Evolutionary conservation across 2,329 filamentous ascomycete genomes (phyloP).

Genomic region (Alternaria panax): DNA sequence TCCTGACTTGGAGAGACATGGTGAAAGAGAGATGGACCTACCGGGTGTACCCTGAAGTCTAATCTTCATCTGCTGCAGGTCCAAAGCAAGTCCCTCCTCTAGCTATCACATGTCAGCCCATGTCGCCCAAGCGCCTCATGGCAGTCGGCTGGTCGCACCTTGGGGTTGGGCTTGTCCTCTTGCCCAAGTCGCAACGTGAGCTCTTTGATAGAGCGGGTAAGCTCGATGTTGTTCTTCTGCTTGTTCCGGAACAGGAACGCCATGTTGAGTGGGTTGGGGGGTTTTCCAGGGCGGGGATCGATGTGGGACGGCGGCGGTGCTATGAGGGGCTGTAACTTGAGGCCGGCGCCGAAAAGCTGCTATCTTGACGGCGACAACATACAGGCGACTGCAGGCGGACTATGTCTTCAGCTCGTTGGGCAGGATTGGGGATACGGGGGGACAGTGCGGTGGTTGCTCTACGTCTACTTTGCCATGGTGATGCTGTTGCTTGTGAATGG

Average conservation of each 20-base stretch:
- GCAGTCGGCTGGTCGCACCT: constrained; percentile 53
- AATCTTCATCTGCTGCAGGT: constrained; percentile 89
- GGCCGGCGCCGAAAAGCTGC: constrained; percentile 41
- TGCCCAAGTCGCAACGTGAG: constrained; percentile 63
- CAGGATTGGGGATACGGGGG: constrained; percentile 20
- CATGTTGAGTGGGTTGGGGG: constrained; percentile 57
- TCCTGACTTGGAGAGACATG: neutral
- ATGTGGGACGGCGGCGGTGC: constrained; percentile 26
- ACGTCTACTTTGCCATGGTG: constrained; percentile 24
- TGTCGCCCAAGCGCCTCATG: constrained; percentile 2
- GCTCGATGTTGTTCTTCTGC: constrained; percentile 67
- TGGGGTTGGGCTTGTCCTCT: constrained; percentile 65
- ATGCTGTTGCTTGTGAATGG: constrained; percentile 26
- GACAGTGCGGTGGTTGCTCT: constrained; percentile 33
- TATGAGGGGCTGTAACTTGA: constrained; percentile 34
- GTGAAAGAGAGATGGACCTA: constrained; percentile 49
- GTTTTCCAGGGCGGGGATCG: constrained; percentile 21
- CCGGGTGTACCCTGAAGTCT: constrained; percentile 92
- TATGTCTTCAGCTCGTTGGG: constrained; percentile 13
- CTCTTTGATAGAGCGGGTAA: constrained; percentile 70
- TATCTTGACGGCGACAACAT: constrained; percentile 44
- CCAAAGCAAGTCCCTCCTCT: constrained; percentile 84
- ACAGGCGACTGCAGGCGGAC: constrained; percentile 28
- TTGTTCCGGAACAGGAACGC: constrained; percentile 73
- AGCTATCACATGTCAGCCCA: constrained; percentile 61